These are phyloP conservation scores for Sugiyamaella novakii DNA, from an alignment of 1,139 yeast genomes.

Conservation along the genomic window DNA sequence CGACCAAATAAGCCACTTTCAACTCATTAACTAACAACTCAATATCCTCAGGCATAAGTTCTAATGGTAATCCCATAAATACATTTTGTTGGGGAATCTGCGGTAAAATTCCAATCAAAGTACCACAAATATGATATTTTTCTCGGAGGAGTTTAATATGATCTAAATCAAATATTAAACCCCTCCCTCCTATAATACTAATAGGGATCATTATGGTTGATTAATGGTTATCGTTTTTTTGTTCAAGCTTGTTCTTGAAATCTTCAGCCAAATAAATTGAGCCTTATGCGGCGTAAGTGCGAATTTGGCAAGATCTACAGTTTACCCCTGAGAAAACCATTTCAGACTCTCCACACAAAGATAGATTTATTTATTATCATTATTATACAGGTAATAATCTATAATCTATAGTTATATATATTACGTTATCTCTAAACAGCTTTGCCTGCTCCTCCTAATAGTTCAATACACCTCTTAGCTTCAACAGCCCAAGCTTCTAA, in stretches of 20 bases:
- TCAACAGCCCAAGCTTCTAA: constrained; percentile 28
- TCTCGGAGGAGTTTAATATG: constrained; percentile 58
- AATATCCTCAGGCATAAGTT: constrained; percentile 72
- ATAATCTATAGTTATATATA: background rate
- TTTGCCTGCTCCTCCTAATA: constrained; percentile 29
- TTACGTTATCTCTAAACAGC: constrained; percentile 14
- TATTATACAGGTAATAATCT: background rate
- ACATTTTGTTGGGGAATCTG: constrained; percentile 89
- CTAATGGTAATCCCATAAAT: constrained; percentile 79
- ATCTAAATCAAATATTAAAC: constrained; percentile 56
- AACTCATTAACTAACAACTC: constrained; percentile 59
- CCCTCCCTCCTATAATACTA: constrained; percentile 50
- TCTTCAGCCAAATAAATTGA: too few relatives aligned
- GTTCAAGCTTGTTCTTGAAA: too few relatives aligned
- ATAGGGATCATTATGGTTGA: constrained; percentile 36
- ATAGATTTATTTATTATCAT: background rate
- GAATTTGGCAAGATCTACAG: background rate
- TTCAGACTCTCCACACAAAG: background rate
- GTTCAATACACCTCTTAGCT: constrained; percentile 26
- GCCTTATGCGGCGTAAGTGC: background rate
- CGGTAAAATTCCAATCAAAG: constrained; percentile 78
- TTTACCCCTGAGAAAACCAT: constrained; percentile 7
- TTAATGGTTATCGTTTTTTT: background rate
- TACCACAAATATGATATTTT: constrained; percentile 63
- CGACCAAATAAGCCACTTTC: constrained; percentile 38